Base-by-base conservation (phyloP, 2,329 filamentous ascomycete genomes). In the Scedosporium apiospermum region DNA sequence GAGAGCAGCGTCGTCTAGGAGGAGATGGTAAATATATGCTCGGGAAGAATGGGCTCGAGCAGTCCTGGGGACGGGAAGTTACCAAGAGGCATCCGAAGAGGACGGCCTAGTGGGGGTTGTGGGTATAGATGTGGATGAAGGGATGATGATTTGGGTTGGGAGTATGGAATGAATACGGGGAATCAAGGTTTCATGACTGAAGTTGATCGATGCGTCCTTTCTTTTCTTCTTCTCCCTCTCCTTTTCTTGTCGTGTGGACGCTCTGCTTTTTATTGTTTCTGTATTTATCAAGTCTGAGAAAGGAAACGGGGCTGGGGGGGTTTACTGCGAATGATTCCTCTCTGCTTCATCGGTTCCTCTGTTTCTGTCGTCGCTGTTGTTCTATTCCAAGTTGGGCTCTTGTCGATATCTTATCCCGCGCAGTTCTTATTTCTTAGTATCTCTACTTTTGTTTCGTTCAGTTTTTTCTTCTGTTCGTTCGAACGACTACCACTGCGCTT, bases 321-420 rank as follows among this genome's bases (percentile, higher is more conserved):
- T 49, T 21, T 18, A 18, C 18, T 49, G 18, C n/a, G 7, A 34
- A 34, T 34, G 30, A 49, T 49, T 49, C 44, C 44, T 49, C 44
- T 49, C 44, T 49, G 14, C 18, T 46, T 46, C 18, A 21, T n/a
- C 2, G 7, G 6, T 49, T 49, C n/a, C 16, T 21, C 18, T 49
- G 2, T 49, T 49, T 5, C 18, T 49, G 5, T 46, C 14, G 18
- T 18, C 7, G 27, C 5, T 34, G 30, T 38, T 38, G 18, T 23
- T 63, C 55, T 59, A 12, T 64, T 62, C 18, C 21, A 30, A 46
- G 4, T 26, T 18, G 57, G 61, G 3, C 23, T 38, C 30, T 42
- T 63, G 60, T 55, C 62, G n/a, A 23, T 63, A 23, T 61, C 61
- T 51, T 27, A 21, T 14, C 27, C 57, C 30, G 57, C 44, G 34